Evolutionary conservation across 164 flowering plant species (phyloP).

Genomic region (Cinnamomum chago): DNA sequence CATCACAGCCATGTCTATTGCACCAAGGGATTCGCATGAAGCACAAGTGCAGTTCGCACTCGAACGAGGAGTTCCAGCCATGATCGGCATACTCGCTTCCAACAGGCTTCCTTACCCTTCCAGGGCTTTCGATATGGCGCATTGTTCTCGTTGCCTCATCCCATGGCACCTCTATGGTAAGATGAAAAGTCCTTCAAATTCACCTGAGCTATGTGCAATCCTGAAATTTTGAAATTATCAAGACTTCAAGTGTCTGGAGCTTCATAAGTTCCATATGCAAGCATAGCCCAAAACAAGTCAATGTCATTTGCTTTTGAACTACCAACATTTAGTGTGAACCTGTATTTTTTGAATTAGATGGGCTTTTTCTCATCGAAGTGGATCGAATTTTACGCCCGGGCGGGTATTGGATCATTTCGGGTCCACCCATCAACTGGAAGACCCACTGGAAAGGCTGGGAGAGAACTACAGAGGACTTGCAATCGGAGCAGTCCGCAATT

Average conservation of each 20-base stretch:
- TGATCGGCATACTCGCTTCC: constrained; percentile 81
- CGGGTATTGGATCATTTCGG: constrained; percentile 88
- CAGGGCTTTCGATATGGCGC: constrained; percentile 91
- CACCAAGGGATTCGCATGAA: constrained; percentile 86
- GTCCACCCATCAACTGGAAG: constrained; percentile 94
- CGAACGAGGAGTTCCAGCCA: constrained; percentile 95
- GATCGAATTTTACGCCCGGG: constrained; percentile 85
- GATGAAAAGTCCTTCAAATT: not conserved
- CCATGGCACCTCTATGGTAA: constrained; percentile 80
- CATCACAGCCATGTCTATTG: constrained; percentile 75
- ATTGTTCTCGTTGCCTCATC: constrained; percentile 95
- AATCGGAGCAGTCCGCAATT: constrained; percentile 49
- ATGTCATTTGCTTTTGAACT: not conserved
- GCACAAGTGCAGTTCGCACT: constrained; percentile 96
- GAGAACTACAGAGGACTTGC: constrained; percentile 51
- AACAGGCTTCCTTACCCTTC: constrained; percentile 86
- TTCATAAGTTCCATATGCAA: too few relatives aligned
- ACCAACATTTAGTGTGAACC: not conserved
- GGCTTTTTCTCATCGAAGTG: constrained; percentile 74
- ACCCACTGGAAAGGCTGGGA: constrained; percentile 78
- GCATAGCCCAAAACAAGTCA: not conserved
- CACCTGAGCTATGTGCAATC: not conserved
- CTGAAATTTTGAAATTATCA: not conserved
- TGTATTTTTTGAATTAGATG: constrained; percentile 39
- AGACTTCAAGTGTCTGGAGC: not conserved